Evolutionary conservation across 2,329 filamentous ascomycete genomes (phyloP).

Genomic region (Botrytis byssoidea): DNA sequence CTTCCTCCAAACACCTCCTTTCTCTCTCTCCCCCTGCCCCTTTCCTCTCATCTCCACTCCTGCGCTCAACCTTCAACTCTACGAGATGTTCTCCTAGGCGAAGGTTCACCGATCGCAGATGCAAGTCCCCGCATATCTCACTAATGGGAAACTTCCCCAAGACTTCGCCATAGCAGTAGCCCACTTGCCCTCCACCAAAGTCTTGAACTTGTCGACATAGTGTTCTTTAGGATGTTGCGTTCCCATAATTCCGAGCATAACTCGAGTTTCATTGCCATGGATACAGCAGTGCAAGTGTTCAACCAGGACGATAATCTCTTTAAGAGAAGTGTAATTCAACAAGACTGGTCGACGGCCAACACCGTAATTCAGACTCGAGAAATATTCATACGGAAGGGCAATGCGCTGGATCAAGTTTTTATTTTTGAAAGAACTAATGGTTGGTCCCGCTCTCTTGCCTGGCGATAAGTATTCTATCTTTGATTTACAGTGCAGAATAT

Average conservation of each 20-base stretch:
- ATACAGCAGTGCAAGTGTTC: background rate
- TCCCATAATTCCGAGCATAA: accelerated
- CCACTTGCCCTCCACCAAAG: background rate
- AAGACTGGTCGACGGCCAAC: background rate
- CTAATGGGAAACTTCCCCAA: background rate
- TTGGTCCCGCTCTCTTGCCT: background rate
- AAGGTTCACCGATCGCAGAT: no score
- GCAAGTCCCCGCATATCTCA: background rate
- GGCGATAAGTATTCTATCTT: no score
- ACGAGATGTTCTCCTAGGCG: no score
- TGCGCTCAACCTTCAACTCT: no score
- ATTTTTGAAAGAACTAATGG: background rate
- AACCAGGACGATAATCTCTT: background rate
- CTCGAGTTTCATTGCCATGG: background rate
- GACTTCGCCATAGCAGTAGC: background rate
- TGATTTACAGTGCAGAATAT: background rate
- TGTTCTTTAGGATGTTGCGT: background rate
- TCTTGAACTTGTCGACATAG: background rate
- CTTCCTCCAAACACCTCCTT: no score
- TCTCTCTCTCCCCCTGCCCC: no score
- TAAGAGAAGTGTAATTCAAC: background rate
- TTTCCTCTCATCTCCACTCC: background rate
- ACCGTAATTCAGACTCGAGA: background rate
- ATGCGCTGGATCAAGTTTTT: background rate
- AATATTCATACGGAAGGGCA: background rate